Evolutionary conservation across 179 eudicot species (phyloP).

Genomic region (Sideroxylon spinosum): DNA sequence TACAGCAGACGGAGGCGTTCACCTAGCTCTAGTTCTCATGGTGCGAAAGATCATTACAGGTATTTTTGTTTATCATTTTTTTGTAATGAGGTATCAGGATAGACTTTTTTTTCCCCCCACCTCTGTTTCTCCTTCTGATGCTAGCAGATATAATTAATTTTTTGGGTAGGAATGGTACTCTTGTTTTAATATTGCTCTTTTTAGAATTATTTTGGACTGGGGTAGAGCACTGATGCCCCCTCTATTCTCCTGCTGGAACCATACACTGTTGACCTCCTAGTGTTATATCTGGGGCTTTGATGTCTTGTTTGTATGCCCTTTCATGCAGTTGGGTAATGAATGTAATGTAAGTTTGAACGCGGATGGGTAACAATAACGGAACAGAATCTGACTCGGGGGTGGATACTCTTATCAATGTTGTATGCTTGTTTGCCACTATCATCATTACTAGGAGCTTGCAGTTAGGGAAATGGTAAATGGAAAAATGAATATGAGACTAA

Average conservation of each 20-base stretch:
- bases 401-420: not conserved
- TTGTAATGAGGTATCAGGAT: not conserved
- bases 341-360: not conserved
- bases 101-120: too few relatives aligned
- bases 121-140: not conserved
- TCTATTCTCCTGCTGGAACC: not conserved
- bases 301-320: not conserved
- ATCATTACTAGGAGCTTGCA: not conserved
- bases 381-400: not conserved
- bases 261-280: not conserved
- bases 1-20: slow-evolving; percentile 53
- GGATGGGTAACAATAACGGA: not conserved
- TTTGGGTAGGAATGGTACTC: too few relatives aligned
- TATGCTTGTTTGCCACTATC: not conserved
- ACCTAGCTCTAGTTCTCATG: slow-evolving; percentile 56
- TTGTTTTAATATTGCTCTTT: not conserved
- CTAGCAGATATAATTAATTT: not conserved
- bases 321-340: not conserved
- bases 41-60: slow-evolving; percentile 61
- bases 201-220: too few relatives aligned
- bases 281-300: not conserved
- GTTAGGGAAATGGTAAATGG: not conserved
- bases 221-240: not conserved
- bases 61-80: slow-evolving; percentile 14
- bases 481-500: not conserved